phyloP scores from a whole-genome alignment of 139 green algal genomes.

The Pseudopediastrum boryanum region DNA sequence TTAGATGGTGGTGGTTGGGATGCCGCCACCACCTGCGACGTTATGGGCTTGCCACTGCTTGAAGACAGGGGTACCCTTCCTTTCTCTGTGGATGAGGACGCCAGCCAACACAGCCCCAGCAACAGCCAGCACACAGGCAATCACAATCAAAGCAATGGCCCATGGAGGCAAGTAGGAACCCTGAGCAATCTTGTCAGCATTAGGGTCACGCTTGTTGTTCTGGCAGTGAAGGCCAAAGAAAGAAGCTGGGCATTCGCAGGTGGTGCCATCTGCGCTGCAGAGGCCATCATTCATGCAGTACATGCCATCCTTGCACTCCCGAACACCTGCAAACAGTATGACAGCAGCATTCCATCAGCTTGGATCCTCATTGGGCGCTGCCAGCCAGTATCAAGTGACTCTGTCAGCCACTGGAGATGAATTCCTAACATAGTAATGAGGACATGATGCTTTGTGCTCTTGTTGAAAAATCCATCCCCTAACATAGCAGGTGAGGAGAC shows the following conservation, averaged over 20 bases:
- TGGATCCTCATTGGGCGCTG: too few species aligned
- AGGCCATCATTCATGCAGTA: conserved; percentile 27
- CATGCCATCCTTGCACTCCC: conserved; percentile 41
- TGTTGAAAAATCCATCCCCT: too few species aligned
- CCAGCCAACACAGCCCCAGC: not conserved
- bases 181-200: conserved; percentile 16
- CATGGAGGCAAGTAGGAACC: conserved; percentile 8
- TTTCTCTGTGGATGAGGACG: conserved; percentile 25
- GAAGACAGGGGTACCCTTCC: conserved; percentile 25
- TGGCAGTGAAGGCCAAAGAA: conserved; percentile 41
- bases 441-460: too few species aligned
- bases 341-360: too few species aligned
- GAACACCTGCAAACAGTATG: too few species aligned
- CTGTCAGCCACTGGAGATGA: too few species aligned
- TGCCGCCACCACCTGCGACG: too few species aligned
- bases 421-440: too few species aligned
- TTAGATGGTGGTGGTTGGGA: too few species aligned
- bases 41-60: conserved; percentile 35
- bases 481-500: too few species aligned
- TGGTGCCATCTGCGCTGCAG: conserved; percentile 22
- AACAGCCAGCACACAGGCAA: conserved; percentile 5
- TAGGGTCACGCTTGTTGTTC: conserved; percentile 33
- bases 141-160: conserved; percentile 24
- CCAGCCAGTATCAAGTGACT: too few species aligned
- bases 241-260: conserved; percentile 14